phyloP scores from a whole-genome alignment of 768 basidiomycete species.

The Kwoniella pini region DNA sequence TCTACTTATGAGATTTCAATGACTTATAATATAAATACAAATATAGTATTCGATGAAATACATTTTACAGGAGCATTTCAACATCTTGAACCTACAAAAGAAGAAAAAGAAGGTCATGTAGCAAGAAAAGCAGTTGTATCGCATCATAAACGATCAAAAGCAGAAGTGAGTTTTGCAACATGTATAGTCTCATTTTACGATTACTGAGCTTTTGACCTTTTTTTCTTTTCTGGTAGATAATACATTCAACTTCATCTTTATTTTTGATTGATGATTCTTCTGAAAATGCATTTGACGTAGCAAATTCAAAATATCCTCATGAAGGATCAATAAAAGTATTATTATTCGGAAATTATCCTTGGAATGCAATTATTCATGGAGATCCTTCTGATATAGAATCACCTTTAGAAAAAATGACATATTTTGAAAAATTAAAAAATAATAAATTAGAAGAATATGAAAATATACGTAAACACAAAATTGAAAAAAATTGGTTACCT shows the following conservation, averaged over 20 bases:
- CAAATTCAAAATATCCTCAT: constrained; percentile 59
- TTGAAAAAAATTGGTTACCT: constrained; percentile 58
- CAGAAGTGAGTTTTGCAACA: constrained; percentile 59
- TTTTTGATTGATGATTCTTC: constrained; percentile 77
- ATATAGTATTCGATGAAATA: constrained; percentile 52
- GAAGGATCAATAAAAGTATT: constrained; percentile 65
- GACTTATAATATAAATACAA: no score
- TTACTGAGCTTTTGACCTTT: not conserved
- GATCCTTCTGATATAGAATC: constrained; percentile 13
- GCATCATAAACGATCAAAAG: constrained; percentile 64
- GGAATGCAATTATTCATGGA: constrained; percentile 64
- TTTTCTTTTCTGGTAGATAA: constrained; percentile 59
- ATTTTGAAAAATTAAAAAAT: constrained; percentile 36
- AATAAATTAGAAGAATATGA: constrained; percentile 56
- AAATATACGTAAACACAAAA: constrained; percentile 62
- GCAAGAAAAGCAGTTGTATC: constrained; percentile 38
- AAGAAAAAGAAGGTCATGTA: constrained; percentile 57
- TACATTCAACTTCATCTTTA: constrained; percentile 64
- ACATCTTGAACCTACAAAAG: constrained; percentile 42
- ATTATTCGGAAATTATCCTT: constrained; percentile 74
- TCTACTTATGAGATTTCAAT: not conserved
- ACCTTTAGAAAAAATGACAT: constrained; percentile 41
- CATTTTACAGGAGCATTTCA: constrained; percentile 74
- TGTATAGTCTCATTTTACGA: not conserved
- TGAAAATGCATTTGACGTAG: constrained; percentile 71